Evolutionary conservation across 1,139 yeast species (phyloP).

Genomic region (Saccharomyces hybrid): DNA sequence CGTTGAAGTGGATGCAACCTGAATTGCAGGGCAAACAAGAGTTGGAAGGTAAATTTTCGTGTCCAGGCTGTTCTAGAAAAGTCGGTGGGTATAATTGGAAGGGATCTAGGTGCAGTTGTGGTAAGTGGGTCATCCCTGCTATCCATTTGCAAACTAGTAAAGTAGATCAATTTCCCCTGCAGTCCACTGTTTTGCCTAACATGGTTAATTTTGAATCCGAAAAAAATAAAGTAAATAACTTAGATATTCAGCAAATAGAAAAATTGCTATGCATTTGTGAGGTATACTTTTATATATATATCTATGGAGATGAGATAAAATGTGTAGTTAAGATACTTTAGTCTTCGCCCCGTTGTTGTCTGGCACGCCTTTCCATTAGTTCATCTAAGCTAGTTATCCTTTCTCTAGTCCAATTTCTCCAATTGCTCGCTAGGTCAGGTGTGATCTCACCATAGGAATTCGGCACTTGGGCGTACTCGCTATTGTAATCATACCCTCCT

Average conservation of each 20-base stretch:
- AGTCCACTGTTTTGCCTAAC: conserved; percentile 22
- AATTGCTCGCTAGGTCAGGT: background rate
- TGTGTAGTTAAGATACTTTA: background rate
- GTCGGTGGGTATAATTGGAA: conserved; percentile 92
- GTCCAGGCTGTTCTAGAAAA: conserved; percentile 79
- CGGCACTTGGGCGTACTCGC: conserved; percentile 4
- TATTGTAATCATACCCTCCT: conserved; percentile 6
- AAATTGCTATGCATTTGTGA: background rate
- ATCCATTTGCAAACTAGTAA: conserved; percentile 73
- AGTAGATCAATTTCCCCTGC: conserved; percentile 53
- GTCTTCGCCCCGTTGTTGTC: background rate
- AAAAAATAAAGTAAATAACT: background rate
- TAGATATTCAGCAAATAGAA: background rate
- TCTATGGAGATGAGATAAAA: background rate
- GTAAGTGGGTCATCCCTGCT: conserved; percentile 93
- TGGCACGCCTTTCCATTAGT: background rate
- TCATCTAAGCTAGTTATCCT: background rate
- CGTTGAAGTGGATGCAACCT: conserved; percentile 81
- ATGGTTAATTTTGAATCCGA: conserved; percentile 18
- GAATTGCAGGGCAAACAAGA: conserved; percentile 57
- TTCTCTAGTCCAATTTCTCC: background rate
- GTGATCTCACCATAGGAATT: background rate
- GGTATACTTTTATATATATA: background rate
- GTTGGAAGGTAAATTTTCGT: conserved; percentile 75
- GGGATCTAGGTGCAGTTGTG: conserved; percentile 91